Base-by-base conservation (phyloP, 2,329 filamentous ascomycete genomes). In the Fusarium sterilihyphosum region DNA sequence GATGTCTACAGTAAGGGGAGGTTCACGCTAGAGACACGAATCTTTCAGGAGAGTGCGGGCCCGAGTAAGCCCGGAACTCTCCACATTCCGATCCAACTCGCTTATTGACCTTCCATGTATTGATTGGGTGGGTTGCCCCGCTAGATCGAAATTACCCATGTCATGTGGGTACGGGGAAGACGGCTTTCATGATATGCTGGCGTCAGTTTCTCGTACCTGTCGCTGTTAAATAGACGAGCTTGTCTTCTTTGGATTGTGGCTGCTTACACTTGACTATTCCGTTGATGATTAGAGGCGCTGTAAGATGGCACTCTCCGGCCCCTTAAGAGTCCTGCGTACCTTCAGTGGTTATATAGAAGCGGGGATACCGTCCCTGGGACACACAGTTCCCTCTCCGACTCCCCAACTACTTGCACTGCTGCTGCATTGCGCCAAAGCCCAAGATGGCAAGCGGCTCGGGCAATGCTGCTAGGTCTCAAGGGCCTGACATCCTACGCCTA, bases 281-380 rank as follows among this genome's bases (percentile, higher is more conserved):
- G 0, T 3, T 20, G 3, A 0, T 12, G 43, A 18, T 5, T 6
- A 3, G 6, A 14, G 1, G n/a, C 0, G n/a, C 43, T 44, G 16
- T 13, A 13, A 29, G 24, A 47, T 29, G 26, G 24, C 24, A 20
- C 4, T 47, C 13, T 29, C 8, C 9, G 18, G 4, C 26, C 46
- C 46, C 20, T 47, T 47, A 29, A 47, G 24, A 20, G 16, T 12
- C 43, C n/a, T 16, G 22, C 22, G 8, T 8, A 1, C 20, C 20
- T 8, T 22, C 35, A 38, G 31, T 33, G 31, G 31, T 33, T 10
- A 33, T 26, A 26, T 26, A 26, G 26, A n/a, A 31, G 26, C 26
- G 29, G 43, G 16, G n/a, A 26, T 44, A 6, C 8, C 26, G 29
- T 12, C 46, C 46, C 8, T 20, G 31, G 8, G 22, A 33, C 47